Evolutionary conservation across 108 stramenopile genomes (phyloP), one percentile per base, ranked within the genome.

Genomic region (Cyclotella kingstonii): DNA sequence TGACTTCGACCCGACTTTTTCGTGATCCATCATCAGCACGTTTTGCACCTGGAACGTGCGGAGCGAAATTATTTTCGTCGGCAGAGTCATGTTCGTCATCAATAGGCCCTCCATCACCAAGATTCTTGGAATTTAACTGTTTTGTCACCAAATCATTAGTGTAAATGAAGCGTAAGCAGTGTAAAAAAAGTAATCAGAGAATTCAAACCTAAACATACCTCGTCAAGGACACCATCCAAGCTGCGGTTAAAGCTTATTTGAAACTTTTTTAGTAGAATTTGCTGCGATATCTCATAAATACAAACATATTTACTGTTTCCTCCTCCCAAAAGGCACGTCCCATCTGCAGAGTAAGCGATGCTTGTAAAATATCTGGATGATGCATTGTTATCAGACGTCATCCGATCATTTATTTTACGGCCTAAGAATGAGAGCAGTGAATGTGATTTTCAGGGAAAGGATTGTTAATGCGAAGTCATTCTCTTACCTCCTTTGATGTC

Each of bases 281-380:
- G 89, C 43, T 87, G 85, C 4, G 86, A 93, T 31, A 89, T 77
- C 60, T 94, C 93, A 81, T 98, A 99, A 58, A 98, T 94, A 72
- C 99, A 99, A 26, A 98, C 93, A 68, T 87, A 98, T 68, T 96
- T 98, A 63, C 93, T 93, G 64, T 95, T 93, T 3, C 99, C 98
- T 42, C 98, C 99, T 5, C 97, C 98, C 19, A 99, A 54, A 2
- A 99, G 76, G 56, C 93, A 95, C 22, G 84, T 67, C 28, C 99
- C 99, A 68, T 99, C 99, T 12, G 96, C 97, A 21, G 93, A 96
- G 73, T 98, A 99, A 59, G 86, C 83, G 14, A 99, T 79, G 54
- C 86, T 89, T 14, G 96, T 97, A 68, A 99, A 99, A 65, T 97
- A 92, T 39, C 95, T 83, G 5, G 84, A 81, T n/a, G 86, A 48